Percentiles rank a stretch among this genome's conserved stretches.
phyloP scores from a whole-genome alignment of 306 rosid genomes.

The Quercus aquifolioides region DNA sequence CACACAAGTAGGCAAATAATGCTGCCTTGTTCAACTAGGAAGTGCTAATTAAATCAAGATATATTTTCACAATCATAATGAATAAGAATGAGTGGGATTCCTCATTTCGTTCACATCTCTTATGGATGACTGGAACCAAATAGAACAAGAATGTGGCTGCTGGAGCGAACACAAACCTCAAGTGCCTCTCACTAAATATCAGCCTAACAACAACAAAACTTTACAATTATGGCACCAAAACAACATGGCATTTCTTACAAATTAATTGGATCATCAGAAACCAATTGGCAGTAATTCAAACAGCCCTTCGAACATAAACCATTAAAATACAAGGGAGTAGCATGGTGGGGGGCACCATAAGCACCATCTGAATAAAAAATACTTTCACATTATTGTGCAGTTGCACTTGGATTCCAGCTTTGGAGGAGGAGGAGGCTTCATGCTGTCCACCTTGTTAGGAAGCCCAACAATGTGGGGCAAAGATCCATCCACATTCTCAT shows the following conservation, averaged over 20 bases:
- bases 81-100: constrained; percentile 37
- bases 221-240: constrained; percentile 70
- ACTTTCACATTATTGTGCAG: constrained; percentile 85
- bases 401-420: constrained; percentile 95
- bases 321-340: constrained; percentile 26
- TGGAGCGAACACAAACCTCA: constrained; percentile 48
- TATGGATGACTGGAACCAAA: constrained; percentile 40
- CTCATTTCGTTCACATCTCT: constrained; percentile 33
- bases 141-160: constrained; percentile 46
- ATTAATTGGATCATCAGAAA: constrained; percentile 45
- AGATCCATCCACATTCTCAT: constrained; percentile 55
- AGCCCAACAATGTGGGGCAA: constrained; percentile 47
- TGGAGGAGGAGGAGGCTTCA: constrained; percentile 66
- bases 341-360: constrained; percentile 7
- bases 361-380: constrained; percentile 23
- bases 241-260: constrained; percentile 59
- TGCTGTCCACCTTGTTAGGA: constrained; percentile 65
- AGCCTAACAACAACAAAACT: constrained; percentile 44
- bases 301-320: constrained; percentile 38
- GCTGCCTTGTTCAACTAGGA: background rate
- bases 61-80: constrained; percentile 1
- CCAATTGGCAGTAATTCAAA: constrained; percentile 44
- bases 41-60: background rate
- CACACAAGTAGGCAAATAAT: background rate
- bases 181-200: constrained; percentile 37